Evolutionary conservation across 2,329 filamentous ascomycete genomes (phyloP), one percentile per base, ranked within the genome.

Genomic region (Catunica adiposa): DNA sequence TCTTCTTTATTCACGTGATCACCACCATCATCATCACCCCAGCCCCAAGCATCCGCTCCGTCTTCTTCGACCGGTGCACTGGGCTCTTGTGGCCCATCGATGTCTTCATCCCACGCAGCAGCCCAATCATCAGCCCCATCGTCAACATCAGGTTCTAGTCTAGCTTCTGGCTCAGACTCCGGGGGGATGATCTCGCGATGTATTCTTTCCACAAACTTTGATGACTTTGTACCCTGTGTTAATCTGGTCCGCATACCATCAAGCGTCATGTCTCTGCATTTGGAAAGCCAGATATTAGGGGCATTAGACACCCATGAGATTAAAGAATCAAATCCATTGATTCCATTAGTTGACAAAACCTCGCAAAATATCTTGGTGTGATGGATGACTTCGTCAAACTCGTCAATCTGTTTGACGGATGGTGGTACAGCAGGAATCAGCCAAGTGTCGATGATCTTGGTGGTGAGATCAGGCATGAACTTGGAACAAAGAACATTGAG

Each of bases 211-310:
- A 94, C 89, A 48, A 77, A 73, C 61, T 79, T 84, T 14, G 82
- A 75, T 25, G 73, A 68, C 7, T 82, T 82, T 40, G 90, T 75
- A 0, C 68, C 86, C 53, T 71, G 70, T 2, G 80, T 75, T 1
- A 96, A 74, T 48, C 83, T 77, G 20, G 70, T 76, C 23, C 92
- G 80, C 11, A 94, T 80, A 34, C 78, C 76, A 59, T 89, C 83
- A 23, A 98, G 74, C 0, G 87, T 82, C 34, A 77, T 80, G 63
- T 94, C 89, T 63, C 86, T 81, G 61, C 89, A 84, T 65, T 88
- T 90, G 1, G 79, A 79, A 14, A 97, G 75, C 92, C 92, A 98
- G 25, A 88, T 82, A 57, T 80, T 80, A 0, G 89, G 86, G 1
- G 87, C 84, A 59, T 83, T 82, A 42, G 82, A 78, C 0, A 87